phyloP scores from a whole-genome alignment of 2,329 filamentous ascomycete species.

The Remersonia thermophila region DNA sequence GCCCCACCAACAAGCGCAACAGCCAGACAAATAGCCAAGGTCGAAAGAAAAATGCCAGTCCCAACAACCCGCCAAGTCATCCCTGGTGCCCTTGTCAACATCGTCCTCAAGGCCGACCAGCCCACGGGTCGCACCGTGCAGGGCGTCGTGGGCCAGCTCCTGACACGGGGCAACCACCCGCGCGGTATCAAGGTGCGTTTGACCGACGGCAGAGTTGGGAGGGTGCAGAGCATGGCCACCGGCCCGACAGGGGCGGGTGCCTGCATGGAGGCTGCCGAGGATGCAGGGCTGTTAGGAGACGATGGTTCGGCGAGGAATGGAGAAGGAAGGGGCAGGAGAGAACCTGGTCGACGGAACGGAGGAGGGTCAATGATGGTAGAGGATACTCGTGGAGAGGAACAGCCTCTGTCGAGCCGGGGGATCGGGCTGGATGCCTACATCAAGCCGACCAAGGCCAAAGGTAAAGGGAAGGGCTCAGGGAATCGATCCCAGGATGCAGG shows the following conservation, averaged over 20 bases:
- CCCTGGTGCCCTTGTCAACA: conserved; percentile 53
- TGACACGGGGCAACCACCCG: conserved; percentile 64
- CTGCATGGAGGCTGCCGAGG: not conserved
- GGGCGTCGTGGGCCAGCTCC: conserved; percentile 52
- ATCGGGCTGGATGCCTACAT: conserved; percentile 40
- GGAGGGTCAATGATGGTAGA: too few relatives aligned
- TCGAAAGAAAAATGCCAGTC: conserved; percentile 21
- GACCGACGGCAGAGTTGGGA: conserved; percentile 56
- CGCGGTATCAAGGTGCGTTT: conserved; percentile 70
- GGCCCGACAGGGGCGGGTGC: conserved; percentile 8
- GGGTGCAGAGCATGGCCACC: conserved; percentile 52
- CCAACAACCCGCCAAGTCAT: conserved; percentile 40
- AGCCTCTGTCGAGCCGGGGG: conserved; percentile 1
- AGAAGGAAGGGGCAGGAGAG: not conserved
- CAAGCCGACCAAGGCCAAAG: conserved; percentile 22
- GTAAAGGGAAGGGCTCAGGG: conserved; percentile 7
- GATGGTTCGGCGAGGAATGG: not conserved
- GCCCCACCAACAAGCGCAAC: too few relatives aligned
- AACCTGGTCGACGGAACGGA: too few relatives aligned
- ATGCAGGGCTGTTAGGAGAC: conserved; percentile 1
- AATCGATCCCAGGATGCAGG: too few relatives aligned
- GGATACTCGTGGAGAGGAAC: conserved; percentile 1
- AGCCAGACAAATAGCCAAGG: too few relatives aligned
- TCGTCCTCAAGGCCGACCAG: conserved; percentile 66
- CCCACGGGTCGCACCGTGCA: conserved; percentile 58